These are phyloP conservation scores for Trichoderma breve DNA, from an alignment of 2,329 filamentous ascomycete genomes.

Conservation along the genomic window DNA sequence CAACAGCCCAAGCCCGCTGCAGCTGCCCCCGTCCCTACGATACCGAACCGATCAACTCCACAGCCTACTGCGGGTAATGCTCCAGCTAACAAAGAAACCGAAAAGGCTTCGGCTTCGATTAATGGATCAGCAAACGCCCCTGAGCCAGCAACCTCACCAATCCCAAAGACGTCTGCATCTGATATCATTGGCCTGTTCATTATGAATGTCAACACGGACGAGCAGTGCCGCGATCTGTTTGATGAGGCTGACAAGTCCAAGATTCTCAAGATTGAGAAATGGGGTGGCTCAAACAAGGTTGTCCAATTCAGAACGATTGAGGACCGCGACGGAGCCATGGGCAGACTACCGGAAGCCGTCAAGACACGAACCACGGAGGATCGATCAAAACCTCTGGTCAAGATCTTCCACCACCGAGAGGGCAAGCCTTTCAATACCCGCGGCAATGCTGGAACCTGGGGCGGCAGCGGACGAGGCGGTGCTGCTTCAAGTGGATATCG, in stretches of 20 bases:
- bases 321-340: slow-evolving; percentile 77
- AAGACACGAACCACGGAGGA: slow-evolving; percentile 72
- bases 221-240: slow-evolving; percentile 80
- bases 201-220: slow-evolving; percentile 78
- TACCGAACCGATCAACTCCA: slow-evolving; percentile 45
- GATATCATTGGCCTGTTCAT: slow-evolving; percentile 85
- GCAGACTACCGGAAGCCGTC: slow-evolving; percentile 69
- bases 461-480: slow-evolving; percentile 63
- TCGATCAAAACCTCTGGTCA: slow-evolving; percentile 75
- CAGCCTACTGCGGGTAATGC: slow-evolving; percentile 49
- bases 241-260: slow-evolving; percentile 78
- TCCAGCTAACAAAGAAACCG: slow-evolving; percentile 51
- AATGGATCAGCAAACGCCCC: slow-evolving; percentile 55
- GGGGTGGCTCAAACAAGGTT: slow-evolving; percentile 76
- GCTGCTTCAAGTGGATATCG: slow-evolving; percentile 70
- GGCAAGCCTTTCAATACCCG: slow-evolving; percentile 55
- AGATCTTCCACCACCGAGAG: slow-evolving; percentile 74
- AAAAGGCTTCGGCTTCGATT: slow-evolving; percentile 49
- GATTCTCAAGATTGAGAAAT: slow-evolving; percentile 76
- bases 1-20: slow-evolving; percentile 45
- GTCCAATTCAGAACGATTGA: slow-evolving; percentile 78
- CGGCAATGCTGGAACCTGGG: slow-evolving; percentile 66
- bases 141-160: slow-evolving; percentile 56
- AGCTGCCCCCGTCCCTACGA: slow-evolving; percentile 35
- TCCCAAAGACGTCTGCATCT: slow-evolving; percentile 59